Percentiles rank a stretch among this genome's conserved stretches.
Evolutionary conservation across 352 stramenopile genomes (phyloP).

Genomic region (Globisporangium orthogonon): DNA sequence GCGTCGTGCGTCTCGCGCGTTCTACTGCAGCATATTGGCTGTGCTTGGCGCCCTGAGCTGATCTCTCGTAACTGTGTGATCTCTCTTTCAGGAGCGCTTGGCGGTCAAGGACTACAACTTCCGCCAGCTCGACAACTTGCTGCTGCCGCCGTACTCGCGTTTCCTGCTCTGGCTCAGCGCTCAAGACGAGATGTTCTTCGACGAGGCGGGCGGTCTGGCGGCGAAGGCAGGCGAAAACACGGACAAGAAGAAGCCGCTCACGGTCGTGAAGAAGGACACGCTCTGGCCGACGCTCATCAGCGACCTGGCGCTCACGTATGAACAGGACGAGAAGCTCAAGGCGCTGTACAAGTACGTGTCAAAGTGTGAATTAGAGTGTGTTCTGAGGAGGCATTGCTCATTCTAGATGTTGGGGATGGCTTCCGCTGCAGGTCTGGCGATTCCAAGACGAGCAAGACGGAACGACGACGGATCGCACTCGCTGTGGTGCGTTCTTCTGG

Average conservation of each 20-base stretch:
- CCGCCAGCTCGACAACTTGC: constrained; percentile 76
- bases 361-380: no score
- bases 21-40: no score
- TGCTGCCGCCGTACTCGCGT: constrained; percentile 83
- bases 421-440: constrained; percentile 42
- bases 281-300: constrained; percentile 75
- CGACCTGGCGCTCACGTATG: constrained; percentile 81
- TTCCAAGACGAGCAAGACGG: constrained; percentile 77
- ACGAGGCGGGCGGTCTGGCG: constrained; percentile 45
- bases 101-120: constrained; percentile 89
- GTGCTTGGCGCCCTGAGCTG: background rate
- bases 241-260: constrained; percentile 63
- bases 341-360: constrained; percentile 73
- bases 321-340: constrained; percentile 88
- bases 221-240: constrained; percentile 39
- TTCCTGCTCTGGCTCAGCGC: constrained; percentile 88
- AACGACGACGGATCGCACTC: constrained; percentile 73
- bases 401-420: background rate
- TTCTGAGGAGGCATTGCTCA: no score
- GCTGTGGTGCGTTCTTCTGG: constrained; percentile 47
- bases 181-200: constrained; percentile 81
- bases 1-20: constrained; percentile 31
- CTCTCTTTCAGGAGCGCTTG: constrained; percentile 43
- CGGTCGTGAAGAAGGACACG: constrained; percentile 75
- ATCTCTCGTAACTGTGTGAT: background rate